Conservation (phyloP, 1,139 yeast species). For the Magnusiomyces sp. region DNA sequence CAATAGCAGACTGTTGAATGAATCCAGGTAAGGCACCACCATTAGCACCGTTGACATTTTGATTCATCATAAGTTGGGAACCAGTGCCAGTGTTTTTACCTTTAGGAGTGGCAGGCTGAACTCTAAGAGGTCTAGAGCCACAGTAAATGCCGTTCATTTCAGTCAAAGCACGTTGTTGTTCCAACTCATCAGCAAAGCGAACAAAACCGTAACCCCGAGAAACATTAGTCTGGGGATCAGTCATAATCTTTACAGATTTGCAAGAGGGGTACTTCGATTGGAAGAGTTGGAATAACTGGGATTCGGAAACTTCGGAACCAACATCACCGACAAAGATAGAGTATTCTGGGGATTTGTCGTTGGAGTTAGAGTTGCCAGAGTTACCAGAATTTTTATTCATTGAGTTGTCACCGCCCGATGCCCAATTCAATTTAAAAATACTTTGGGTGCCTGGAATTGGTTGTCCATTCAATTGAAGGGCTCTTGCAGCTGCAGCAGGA, state of each 20-base stretch:
- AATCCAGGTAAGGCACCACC: too few relatives aligned
- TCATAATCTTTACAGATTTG: constrained; percentile 80
- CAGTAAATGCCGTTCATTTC: constrained; percentile 78
- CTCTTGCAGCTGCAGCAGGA: constrained; percentile 60
- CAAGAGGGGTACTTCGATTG: constrained; percentile 65
- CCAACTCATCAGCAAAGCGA: constrained; percentile 64
- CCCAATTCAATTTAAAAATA: constrained; percentile 74
- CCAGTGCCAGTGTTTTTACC: constrained; percentile 32
- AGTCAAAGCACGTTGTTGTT: constrained; percentile 62
- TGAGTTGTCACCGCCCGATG: constrained; percentile 57
- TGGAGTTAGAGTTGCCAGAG: constrained; percentile 20
- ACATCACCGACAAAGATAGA: constrained; percentile 86
- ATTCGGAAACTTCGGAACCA: constrained; percentile 68
- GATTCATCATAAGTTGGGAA: neutral
- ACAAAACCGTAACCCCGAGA: constrained; percentile 91
- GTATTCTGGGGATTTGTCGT: constrained; percentile 44
- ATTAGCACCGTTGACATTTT: too few relatives aligned
- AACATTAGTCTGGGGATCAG: constrained; percentile 63
- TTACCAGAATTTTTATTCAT: too few relatives aligned
- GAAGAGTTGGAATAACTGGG: constrained; percentile 57
- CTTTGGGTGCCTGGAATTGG: constrained; percentile 56
- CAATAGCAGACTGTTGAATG: too few relatives aligned
- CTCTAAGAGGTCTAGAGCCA: constrained; percentile 69
- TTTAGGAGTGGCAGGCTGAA: constrained; percentile 66
- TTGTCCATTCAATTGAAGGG: constrained; percentile 57